Evolutionary conservation across 2,329 filamentous ascomycete genomes (phyloP).

Genomic region (Monosporascus sp.): DNA sequence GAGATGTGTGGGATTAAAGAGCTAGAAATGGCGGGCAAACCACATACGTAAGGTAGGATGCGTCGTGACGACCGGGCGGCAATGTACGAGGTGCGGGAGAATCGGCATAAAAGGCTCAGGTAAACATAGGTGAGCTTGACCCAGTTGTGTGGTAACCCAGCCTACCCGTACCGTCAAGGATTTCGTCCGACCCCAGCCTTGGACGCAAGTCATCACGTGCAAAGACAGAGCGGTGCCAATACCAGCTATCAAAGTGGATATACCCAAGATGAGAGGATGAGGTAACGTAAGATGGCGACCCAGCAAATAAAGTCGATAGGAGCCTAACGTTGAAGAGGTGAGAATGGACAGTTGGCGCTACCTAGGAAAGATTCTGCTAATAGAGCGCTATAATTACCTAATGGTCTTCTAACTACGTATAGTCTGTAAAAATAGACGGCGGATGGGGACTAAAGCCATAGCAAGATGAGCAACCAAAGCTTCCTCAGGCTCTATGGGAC

Average conservation of each 20-base stretch:
- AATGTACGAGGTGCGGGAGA: too few relatives aligned
- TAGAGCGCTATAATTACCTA: too few relatives aligned
- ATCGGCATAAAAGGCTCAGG: neutral
- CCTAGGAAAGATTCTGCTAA: too few relatives aligned
- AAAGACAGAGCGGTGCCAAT: too few relatives aligned
- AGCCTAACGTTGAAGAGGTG: neutral
- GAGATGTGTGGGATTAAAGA: too few relatives aligned
- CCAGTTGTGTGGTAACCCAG: neutral
- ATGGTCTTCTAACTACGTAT: too few relatives aligned
- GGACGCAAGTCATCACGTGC: too few relatives aligned
- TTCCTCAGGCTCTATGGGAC: neutral
- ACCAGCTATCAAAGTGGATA: too few relatives aligned
- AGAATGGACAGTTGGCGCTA: neutral
- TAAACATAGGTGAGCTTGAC: neutral
- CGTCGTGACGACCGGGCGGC: too few relatives aligned
- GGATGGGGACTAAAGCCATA: neutral
- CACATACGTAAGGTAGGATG: too few relatives aligned
- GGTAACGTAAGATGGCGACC: neutral
- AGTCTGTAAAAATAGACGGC: neutral
- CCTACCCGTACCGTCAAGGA: neutral
- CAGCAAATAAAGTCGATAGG: neutral
- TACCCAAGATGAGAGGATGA: conserved; percentile 2
- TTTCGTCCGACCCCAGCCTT: neutral
- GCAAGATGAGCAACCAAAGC: neutral
- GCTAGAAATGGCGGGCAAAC: too few relatives aligned